These are phyloP conservation scores for Solanum clarkiae DNA, from an alignment of 257 asterid genomes.

Conservation along the genomic window DNA sequence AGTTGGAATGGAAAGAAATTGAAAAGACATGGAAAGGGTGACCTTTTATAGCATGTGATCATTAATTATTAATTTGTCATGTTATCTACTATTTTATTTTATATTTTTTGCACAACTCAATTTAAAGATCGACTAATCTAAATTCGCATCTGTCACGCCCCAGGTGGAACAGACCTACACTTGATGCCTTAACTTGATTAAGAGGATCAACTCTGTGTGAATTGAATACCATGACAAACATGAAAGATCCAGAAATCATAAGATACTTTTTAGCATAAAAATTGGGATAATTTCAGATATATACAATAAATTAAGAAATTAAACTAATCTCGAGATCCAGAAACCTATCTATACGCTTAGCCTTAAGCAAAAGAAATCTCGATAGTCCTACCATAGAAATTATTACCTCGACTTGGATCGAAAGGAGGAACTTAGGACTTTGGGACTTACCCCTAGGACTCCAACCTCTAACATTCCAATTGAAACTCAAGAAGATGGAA, in stretches of 20 bases:
- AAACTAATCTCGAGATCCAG: no score
- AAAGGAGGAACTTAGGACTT: no score
- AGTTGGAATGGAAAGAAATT: neutral
- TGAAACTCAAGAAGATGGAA: no score
- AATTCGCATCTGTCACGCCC: neutral
- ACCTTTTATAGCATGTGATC: neutral
- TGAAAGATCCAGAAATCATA: neutral
- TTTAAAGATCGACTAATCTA: neutral
- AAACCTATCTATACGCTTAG: no score
- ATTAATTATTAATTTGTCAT: neutral
- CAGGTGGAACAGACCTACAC: neutral
- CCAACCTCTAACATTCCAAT: no score
- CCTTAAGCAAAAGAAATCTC: no score
- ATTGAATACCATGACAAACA: neutral
- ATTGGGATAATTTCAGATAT: no score
- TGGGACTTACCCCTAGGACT: no score
- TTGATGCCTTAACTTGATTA: neutral
- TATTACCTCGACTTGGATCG: no score
- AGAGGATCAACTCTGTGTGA: neutral
- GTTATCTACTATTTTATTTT: neutral
- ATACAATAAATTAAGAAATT: no score
- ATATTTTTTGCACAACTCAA: neutral
- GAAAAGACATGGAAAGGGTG: neutral
- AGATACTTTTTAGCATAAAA: neutral
- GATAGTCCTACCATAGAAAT: no score